Evolutionary conservation across 108 stramenopile species (phyloP), one percentile per base, ranked within the genome.

Genomic region (Cyclotella kingstonii): DNA sequence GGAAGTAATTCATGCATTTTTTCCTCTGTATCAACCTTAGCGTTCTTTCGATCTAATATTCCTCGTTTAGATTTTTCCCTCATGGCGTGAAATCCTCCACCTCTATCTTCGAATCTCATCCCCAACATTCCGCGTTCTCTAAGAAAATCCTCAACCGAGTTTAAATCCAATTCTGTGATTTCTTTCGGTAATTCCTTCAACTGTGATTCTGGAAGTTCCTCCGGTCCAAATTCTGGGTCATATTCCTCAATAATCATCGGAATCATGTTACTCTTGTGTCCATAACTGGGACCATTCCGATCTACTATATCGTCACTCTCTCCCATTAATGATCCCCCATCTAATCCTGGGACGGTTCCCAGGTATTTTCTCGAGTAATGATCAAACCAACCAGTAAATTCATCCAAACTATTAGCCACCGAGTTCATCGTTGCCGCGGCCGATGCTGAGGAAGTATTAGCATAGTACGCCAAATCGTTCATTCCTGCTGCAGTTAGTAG

Each of bases 21-120:
- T 23, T 19, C 43, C 39, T 42, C 36, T 15, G 5, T 45, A 40
- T 17, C 4, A 2, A 26, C 34, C 28, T 54, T 23, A 1, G 4
- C 18, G 15, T 30, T 30, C 26, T 26, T 18, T 45, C 7, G 18
- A 49, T 29, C 33, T 23, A 17, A 44, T 2, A 14, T 18, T 4
- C 28, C 46, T n/a, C 35, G 21, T 31, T 11, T 17, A 18, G 4
- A 25, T 31, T 22, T 46, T 27, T 55, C 60, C 45, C 74, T 64
- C 68, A 76, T 58, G 11, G 35, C 55, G 25, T 26, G 34, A 41
- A 76, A 76, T 27, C 68, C 74, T 17, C 74, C 74, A 23, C 74
- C 68, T n/a, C 74, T 68, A 65, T 70, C 68, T 41, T 78, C 77
- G 48, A 78, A 78, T 42, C 70, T 66, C 70, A 73, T 73, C 7